Evolutionary conservation across 306 rosid genomes (phyloP), one percentile per base, ranked within the genome.

Genomic region (Spatholobus suberectus): DNA sequence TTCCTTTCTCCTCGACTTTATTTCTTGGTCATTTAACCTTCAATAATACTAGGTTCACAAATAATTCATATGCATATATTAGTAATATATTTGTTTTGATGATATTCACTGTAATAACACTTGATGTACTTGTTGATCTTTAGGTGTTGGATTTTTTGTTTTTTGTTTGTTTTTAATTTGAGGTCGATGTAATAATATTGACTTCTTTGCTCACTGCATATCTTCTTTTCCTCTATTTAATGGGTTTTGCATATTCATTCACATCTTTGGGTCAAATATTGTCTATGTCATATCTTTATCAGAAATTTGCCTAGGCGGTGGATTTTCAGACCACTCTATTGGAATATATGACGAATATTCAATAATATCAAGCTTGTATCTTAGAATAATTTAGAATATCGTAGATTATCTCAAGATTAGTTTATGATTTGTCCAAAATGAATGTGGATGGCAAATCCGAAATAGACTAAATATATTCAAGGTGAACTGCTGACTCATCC

Each of bases 21-120:
- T 80, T 75, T 65, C 73, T 41, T 75, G 17, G 43, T 29, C 37
- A 80, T 46, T 66, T 85, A 52, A 80, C 26, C 63, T 73, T 21
- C 58, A n/a, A 72, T 43, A 37, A 26, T 1, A 55, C 17, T 20
- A 51, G 68, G 59, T 59, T 83, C 34, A 21, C 51, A 68, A 70
- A 55, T 86, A 14, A 57, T 23, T 61, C 5, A 13, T 32, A 2
- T 72, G 43, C 8, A 71, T 26, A 4, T 74, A 17, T 14, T 63
- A 58, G 55, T 21, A 32, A 10, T 84, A 43, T 47, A 61, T 44
- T 77, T 61, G 54, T 55, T 32, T 59, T 49, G n/a, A 43, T 70
- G 70, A 73, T 65, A 69, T 76, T 63, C 49, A 21, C 47, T 17
- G 4, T 63, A 66, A 73, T 52, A 73, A 79, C 70, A 65, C 41